Evolutionary conservation across 495 filamentous ascomycete genomes (phyloP).

Genomic region (Penicillium longicatenatum): DNA sequence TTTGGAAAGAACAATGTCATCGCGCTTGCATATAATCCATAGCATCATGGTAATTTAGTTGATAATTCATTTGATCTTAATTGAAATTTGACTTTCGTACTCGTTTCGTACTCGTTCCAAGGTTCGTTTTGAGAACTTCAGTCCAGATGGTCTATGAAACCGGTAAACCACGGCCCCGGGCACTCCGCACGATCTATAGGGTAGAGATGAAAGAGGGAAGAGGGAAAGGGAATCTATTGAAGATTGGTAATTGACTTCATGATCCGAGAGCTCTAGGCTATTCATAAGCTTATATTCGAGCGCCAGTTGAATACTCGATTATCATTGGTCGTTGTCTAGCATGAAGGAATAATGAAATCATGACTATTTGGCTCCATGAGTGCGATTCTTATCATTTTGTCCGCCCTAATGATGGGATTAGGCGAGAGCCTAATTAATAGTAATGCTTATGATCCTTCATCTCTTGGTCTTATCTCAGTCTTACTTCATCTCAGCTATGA

Average conservation of each 20-base stretch:
- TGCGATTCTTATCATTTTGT: too few species aligned
- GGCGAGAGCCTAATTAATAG: too few species aligned
- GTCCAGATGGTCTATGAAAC: background rate
- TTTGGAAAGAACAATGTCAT: background rate
- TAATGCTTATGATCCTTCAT: too few species aligned
- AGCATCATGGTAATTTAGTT: background rate
- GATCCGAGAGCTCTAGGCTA: background rate
- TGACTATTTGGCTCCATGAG: background rate
- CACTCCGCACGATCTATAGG: background rate
- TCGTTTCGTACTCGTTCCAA: background rate
- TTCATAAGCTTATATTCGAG: background rate
- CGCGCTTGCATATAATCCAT: slow-evolving; percentile 6
- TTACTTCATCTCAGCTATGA: background rate
- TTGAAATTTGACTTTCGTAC: background rate
- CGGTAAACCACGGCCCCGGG: background rate
- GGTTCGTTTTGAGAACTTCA: background rate
- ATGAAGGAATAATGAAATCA: background rate
- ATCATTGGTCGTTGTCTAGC: background rate
- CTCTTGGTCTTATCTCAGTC: background rate
- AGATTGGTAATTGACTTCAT: background rate
- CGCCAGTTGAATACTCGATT: background rate
- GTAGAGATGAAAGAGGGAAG: background rate
- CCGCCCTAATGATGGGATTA: too few species aligned
- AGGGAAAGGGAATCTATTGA: background rate
- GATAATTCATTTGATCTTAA: background rate